Conservation (phyloP, 2,329 filamentous ascomycete genomes). For the Colletotrichum coccodes region DNA sequence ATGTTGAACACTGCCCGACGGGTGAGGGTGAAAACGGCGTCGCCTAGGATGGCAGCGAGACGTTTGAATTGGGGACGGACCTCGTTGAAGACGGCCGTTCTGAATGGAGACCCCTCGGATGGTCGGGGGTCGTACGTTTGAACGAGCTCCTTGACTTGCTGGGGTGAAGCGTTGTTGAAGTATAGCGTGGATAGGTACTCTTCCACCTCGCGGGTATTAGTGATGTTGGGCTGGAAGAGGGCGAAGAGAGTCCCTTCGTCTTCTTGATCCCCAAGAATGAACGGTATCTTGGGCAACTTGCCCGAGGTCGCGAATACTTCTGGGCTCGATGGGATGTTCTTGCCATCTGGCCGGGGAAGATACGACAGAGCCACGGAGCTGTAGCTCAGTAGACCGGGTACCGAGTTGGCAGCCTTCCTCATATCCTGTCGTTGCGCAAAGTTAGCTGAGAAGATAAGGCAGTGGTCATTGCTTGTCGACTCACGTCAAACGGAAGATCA, state of each 20-base stretch:
- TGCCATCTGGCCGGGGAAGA: conserved; percentile 69
- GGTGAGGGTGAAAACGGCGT: conserved; percentile 62
- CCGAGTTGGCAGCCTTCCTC: conserved; percentile 63
- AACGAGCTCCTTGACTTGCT: conserved; percentile 58
- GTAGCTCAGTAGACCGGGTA: conserved; percentile 67
- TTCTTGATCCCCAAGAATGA: conserved; percentile 73
- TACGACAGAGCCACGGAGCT: conserved; percentile 68
- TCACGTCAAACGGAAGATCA: conserved; percentile 63
- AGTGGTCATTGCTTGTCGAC: conserved; percentile 54
- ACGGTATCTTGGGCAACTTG: conserved; percentile 66
- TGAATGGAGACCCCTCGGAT: conserved; percentile 67
- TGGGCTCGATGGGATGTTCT: conserved; percentile 60
- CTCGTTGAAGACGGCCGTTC: conserved; percentile 66
- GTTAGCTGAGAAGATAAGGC: conserved; percentile 62
- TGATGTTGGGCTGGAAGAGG: conserved; percentile 68
- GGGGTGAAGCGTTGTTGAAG: conserved; percentile 46
- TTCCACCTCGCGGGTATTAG: conserved; percentile 58
- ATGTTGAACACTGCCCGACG: conserved; percentile 55
- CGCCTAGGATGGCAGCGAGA: conserved; percentile 70
- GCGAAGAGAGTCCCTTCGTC: conserved; percentile 75
- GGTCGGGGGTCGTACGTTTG: conserved; percentile 61
- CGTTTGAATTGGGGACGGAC: conserved; percentile 74
- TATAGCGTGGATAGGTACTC: conserved; percentile 63
- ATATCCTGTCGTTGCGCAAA: conserved; percentile 62
- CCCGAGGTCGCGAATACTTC: conserved; percentile 58